Conservation (phyloP, 768 basidiomycete genomes). For the Mrakia frigida region DNA sequence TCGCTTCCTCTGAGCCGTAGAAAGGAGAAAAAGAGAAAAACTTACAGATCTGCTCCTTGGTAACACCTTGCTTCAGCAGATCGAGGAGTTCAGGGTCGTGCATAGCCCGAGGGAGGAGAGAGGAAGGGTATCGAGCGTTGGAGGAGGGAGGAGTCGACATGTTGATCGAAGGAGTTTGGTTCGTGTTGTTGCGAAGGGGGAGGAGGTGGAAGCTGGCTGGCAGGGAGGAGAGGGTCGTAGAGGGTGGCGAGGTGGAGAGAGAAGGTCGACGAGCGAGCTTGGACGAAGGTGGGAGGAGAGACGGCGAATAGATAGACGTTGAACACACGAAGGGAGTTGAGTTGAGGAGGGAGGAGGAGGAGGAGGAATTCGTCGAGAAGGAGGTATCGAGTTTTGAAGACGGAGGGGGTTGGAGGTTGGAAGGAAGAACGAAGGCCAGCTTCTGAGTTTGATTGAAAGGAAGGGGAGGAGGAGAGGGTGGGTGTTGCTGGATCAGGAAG, state of each 20-base stretch:
- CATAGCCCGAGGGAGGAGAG: conserved; percentile 65
- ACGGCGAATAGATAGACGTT: not conserved
- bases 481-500: too few relatives aligned
- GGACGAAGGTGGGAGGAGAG: not conserved
- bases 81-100: conserved; percentile 78
- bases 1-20: not conserved
- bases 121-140: conserved; percentile 55
- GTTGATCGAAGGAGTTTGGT: not conserved
- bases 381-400: too few relatives aligned
- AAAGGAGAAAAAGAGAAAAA: conserved; percentile 16
- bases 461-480: not conserved
- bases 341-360: not conserved
- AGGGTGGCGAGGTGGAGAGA: not conserved
- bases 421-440: conserved; percentile 9
- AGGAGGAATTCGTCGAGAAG: not conserved
- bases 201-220: not conserved
- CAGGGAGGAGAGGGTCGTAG: not conserved
- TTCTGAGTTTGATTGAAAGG: not conserved
- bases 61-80: conserved; percentile 70
- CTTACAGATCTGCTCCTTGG: conserved; percentile 71
- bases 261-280: not conserved
- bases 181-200: too few relatives aligned
- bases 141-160: conserved; percentile 28
- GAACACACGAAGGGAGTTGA: not conserved
- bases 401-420: not conserved